phyloP scores from a whole-genome alignment of 345 rosid species.

The Corchorus capsularis region DNA sequence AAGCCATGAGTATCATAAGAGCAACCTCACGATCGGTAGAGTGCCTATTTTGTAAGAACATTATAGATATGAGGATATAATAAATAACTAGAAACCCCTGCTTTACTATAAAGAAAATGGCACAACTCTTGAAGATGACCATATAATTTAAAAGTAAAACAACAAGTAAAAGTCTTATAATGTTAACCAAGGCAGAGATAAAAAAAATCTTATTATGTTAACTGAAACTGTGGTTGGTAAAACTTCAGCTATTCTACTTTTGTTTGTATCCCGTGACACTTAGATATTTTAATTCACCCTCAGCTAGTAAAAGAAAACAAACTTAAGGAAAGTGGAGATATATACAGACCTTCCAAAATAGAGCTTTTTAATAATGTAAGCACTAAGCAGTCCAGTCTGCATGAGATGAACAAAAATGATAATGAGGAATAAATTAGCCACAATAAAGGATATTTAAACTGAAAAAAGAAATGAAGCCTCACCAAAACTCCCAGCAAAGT shows the following conservation, averaged over 20 bases:
- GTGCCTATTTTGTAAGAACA: slow-evolving; percentile 51
- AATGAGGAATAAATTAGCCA: background rate
- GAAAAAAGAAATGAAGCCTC: slow-evolving; percentile 27
- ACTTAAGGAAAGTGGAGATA: background rate
- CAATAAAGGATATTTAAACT: background rate
- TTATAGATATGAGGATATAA: background rate
- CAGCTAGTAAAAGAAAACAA: background rate
- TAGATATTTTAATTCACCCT: slow-evolving; percentile 1
- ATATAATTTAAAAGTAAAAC: background rate
- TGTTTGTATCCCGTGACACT: background rate
- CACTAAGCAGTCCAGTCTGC: slow-evolving; percentile 93
- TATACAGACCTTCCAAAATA: slow-evolving; percentile 81
- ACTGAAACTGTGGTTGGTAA: background rate
- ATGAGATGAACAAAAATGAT: slow-evolving; percentile 20
- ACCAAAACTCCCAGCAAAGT: slow-evolving; percentile 79
- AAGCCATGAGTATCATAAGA: slow-evolving; percentile 94
- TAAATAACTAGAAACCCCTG: background rate
- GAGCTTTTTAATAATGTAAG: slow-evolving; percentile 78
- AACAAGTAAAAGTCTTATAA: background rate
- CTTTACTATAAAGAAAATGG: background rate
- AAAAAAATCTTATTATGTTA: background rate
- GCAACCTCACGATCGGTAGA: slow-evolving; percentile 96
- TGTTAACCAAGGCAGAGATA: background rate
- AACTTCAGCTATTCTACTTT: background rate
- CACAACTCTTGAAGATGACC: slow-evolving; percentile 9